Evolutionary conservation across 208 protist genomes (phyloP).

Genomic region (Naegleria gruberi): DNA sequence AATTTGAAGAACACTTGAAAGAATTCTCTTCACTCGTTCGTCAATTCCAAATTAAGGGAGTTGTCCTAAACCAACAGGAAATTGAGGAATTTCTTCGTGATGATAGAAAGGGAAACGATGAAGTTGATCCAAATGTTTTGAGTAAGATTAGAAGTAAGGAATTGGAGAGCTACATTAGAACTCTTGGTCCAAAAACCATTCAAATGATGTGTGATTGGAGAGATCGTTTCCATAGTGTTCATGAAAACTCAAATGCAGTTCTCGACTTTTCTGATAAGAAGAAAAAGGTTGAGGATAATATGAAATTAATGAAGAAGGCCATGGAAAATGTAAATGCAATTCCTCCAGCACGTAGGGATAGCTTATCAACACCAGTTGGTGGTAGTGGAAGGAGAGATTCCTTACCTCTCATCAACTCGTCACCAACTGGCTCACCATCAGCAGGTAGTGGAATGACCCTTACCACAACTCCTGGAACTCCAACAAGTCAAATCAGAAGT

Average conservation of each 20-base stretch:
- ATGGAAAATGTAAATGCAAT: not conserved
- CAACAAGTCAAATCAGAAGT: not conserved
- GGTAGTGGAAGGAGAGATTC: not conserved
- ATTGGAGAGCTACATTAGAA: not conserved
- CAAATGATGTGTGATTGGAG: not conserved
- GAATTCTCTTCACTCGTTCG: not conserved
- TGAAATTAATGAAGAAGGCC: not conserved
- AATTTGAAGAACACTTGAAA: not conserved
- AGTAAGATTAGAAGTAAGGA: not conserved
- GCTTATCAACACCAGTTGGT: not conserved
- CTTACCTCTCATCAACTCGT: not conserved
- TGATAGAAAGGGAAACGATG: not conserved
- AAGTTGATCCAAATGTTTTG: not conserved
- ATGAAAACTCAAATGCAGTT: not conserved
- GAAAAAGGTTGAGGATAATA: not conserved
- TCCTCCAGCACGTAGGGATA: not conserved
- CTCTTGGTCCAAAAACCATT: not conserved
- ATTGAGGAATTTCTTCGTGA: not conserved
- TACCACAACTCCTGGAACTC: not conserved
- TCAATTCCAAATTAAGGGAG: not conserved
- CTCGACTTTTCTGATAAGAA: not conserved
- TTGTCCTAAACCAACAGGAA: not conserved
- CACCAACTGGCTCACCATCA: not conserved
- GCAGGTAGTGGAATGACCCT: not conserved
- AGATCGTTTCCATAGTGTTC: not conserved